Evolutionary conservation across 75 land plant genomes (phyloP).

Genomic region (Adiantum capillusveneris): DNA sequence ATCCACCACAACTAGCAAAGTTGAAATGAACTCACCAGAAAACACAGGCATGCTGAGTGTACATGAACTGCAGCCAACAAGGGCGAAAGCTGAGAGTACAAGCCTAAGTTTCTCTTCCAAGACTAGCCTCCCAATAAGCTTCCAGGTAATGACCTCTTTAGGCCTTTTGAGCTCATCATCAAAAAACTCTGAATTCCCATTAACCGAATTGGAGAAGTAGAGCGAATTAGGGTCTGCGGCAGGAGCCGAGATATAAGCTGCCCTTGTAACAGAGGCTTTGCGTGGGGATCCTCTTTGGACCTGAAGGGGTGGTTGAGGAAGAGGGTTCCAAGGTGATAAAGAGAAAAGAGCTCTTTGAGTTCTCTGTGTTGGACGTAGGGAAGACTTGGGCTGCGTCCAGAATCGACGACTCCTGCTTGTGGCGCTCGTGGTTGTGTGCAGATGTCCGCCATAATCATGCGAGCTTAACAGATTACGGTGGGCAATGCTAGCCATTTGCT

Average conservation of each 20-base stretch:
- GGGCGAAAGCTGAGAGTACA: conserved; percentile 31
- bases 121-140: conserved; percentile 45
- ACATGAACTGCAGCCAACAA: conserved; percentile 62
- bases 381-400: too few relatives aligned
- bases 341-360: too few relatives aligned
- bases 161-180: conserved; percentile 8
- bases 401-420: too few relatives aligned
- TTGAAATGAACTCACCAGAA: conserved; percentile 38
- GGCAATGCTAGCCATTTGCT: too few relatives aligned
- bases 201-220: conserved; percentile 10
- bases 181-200: background rate
- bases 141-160: conserved; percentile 44
- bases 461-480: too few relatives aligned
- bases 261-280: background rate
- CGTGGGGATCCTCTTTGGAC: too few relatives aligned
- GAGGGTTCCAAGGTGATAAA: too few relatives aligned
- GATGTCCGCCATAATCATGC: too few relatives aligned
- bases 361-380: too few relatives aligned
- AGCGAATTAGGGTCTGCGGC: conserved; percentile 41
- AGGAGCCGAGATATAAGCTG: conserved; percentile 61
- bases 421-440: too few relatives aligned
- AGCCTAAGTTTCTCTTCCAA: conserved; percentile 59
- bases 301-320: too few relatives aligned
- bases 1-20: too few relatives aligned
- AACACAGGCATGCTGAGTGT: conserved; percentile 96